Evolutionary conservation across 2,329 filamentous ascomycete genomes (phyloP).

Genomic region (Colletotrichum euphorbiae): DNA sequence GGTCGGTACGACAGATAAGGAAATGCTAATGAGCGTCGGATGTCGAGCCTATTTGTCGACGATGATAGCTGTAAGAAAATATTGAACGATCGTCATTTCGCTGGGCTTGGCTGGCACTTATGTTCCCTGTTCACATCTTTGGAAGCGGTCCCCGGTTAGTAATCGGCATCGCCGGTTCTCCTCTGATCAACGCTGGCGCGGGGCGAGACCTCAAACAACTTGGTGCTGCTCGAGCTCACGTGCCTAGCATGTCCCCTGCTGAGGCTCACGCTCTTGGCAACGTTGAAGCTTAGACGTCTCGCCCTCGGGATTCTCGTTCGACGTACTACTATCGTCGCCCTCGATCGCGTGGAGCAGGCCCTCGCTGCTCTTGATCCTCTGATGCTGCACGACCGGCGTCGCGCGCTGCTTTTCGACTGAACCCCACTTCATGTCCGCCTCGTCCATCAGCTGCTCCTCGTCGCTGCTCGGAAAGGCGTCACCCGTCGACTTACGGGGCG

Average conservation of each 20-base stretch:
- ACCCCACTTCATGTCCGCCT: slow-evolving; percentile 64
- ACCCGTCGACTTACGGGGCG: slow-evolving; percentile 56
- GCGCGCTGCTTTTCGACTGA: slow-evolving; percentile 59
- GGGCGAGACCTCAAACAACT: slow-evolving; percentile 75
- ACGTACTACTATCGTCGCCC: slow-evolving; percentile 45
- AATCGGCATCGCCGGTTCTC: slow-evolving; percentile 23
- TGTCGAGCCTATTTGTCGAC: slow-evolving; percentile 6
- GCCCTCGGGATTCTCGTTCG: slow-evolving; percentile 46
- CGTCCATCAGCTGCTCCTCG: slow-evolving; percentile 61
- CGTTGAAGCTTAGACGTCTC: slow-evolving; percentile 63
- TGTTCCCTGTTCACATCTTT: slow-evolving; percentile 16
- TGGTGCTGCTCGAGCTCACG: slow-evolving; percentile 83
- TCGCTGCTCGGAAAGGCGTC: slow-evolving; percentile 69
- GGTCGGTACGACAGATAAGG: slow-evolving; percentile 43
- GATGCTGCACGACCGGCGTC: slow-evolving; percentile 27
- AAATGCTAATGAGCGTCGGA: slow-evolving; percentile 20
- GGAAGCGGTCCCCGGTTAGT: slow-evolving; percentile 11
- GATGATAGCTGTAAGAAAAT: slow-evolving; percentile 28
- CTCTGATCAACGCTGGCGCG: slow-evolving; percentile 61
- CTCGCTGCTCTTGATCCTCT: slow-evolving; percentile 64
- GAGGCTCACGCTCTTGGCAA: slow-evolving; percentile 76
- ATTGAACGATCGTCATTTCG: slow-evolving; percentile 33
- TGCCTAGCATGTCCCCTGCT: slow-evolving; percentile 74
- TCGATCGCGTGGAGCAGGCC: slow-evolving; percentile 60
- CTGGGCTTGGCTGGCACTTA: slow-evolving; percentile 27